Percentiles rank a stretch among this genome's conserved stretches.
Conservation (phyloP, 2,329 filamentous ascomycete genomes). For the Tolypocladium inflatum region DNA sequence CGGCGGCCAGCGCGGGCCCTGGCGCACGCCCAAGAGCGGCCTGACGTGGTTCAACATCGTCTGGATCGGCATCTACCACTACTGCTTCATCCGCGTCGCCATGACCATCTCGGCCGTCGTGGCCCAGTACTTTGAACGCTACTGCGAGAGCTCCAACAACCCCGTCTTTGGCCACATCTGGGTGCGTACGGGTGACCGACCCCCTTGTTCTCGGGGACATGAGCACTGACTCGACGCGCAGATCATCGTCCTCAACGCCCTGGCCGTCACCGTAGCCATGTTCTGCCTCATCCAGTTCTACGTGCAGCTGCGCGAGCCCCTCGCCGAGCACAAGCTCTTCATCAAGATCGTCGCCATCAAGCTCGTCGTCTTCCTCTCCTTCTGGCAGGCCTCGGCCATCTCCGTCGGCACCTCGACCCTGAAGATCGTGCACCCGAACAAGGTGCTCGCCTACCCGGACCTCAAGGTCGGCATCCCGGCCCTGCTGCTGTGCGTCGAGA, state of each 20-base stretch:
- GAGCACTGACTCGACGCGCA: constrained; percentile 14
- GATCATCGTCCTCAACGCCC: constrained; percentile 58
- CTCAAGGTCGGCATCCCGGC: constrained; percentile 74
- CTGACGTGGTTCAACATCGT: constrained; percentile 87
- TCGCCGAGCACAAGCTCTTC: constrained; percentile 62
- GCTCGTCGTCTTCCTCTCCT: constrained; percentile 82
- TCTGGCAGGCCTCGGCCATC: constrained; percentile 63
- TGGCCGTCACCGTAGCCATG: constrained; percentile 75
- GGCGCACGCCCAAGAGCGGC: constrained; percentile 69
- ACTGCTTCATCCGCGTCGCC: constrained; percentile 70
- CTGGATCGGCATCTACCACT: constrained; percentile 77
- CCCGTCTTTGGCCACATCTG: constrained; percentile 79
- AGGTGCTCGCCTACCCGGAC: constrained; percentile 59
- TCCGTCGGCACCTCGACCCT: constrained; percentile 46
- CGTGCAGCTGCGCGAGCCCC: constrained; percentile 59
- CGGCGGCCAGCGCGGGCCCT: constrained; percentile 57
- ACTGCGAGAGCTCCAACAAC: constrained; percentile 70
- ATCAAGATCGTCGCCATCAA: constrained; percentile 82
- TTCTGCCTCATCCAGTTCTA: constrained; percentile 86
- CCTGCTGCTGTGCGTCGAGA: constrained; percentile 71
- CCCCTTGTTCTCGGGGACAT: not conserved
- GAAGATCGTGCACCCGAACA: constrained; percentile 50
- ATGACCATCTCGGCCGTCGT: constrained; percentile 73
- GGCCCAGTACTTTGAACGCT: constrained; percentile 57
- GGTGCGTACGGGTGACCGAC: constrained; percentile 36